Base-by-base conservation (phyloP, 495 filamentous ascomycete species). In the Lepidopterella palustris region DNA sequence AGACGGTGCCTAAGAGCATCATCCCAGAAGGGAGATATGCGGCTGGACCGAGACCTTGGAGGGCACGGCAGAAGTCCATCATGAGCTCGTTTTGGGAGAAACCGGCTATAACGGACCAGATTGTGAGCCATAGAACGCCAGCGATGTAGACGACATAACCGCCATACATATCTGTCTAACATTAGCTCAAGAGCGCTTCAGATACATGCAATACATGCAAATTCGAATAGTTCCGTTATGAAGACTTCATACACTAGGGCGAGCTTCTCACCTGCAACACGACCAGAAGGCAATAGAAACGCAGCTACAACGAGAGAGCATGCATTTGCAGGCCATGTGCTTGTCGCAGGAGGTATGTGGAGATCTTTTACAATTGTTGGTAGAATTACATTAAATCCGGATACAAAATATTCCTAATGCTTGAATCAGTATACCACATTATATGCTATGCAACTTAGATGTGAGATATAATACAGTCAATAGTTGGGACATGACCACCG, bases 371-470 rank as follows among this genome's bases (percentile, higher is more conserved):
- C 74, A 9, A 96, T 65, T 0, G 82, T 82, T 8, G 90, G 90
- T 1, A 92, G 73, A 53, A 96, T 78, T 61, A 95, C 82, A 64
- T 88, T 92, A 71, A 91, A 96, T 47, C 90, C 90, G 42, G 86
- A 89, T 32, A 92, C 84, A 68, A 90, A 91, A 72, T 89, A 96
- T 75, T 95, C 83, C 47, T 50, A 25, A 18, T 3, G 18, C 18
- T 3, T 10, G 15, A 18, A 10, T 42, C 10, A 42, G 35, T n/a
- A n/a, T n/a, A n/a, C n/a, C n/a, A n/a, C n/a, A n/a, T n/a, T n/a
- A n/a, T n/a, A n/a, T n/a, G 45, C 45, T 25, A 13, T 50, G n/a
- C 20, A 4, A 15, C 26, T 13, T 9, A 10, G 47, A 9, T 18
- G 8, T 25, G 5, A 25, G 5, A 50, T 2, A 25, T 15, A 18